Conservation (phyloP, 2,329 filamentous ascomycete species). For the Anthostomella pinea region DNA sequence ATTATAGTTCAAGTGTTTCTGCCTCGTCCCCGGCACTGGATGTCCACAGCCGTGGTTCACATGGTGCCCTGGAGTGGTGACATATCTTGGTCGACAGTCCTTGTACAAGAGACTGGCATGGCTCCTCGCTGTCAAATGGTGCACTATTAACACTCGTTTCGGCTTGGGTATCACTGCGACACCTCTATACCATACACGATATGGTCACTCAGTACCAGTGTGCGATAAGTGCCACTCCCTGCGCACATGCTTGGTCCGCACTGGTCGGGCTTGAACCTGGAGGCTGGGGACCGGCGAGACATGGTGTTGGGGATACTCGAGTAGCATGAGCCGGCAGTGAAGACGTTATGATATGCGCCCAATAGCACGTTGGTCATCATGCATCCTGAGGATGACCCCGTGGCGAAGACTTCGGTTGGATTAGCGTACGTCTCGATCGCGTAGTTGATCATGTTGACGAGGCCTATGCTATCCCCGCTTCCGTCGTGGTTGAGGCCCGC, state of each 20-base stretch:
- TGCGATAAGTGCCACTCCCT: too few species aligned
- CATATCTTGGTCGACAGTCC: too few species aligned
- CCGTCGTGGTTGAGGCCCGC: conserved; percentile 18
- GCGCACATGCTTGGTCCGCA: conserved; percentile 36
- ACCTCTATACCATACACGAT: too few species aligned
- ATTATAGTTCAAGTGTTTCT: too few species aligned
- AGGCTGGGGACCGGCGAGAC: conserved; percentile 16
- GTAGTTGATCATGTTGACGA: conserved; percentile 24
- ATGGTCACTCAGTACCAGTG: too few species aligned
- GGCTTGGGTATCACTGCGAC: too few species aligned
- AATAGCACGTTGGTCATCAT: conserved; percentile 36
- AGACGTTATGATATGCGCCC: conserved; percentile 46
- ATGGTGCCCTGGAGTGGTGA: too few species aligned
- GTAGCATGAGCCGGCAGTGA: conserved; percentile 42
- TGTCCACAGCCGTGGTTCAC: too few species aligned
- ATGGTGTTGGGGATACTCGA: conserved; percentile 45
- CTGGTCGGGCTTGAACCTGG: conserved; percentile 17
- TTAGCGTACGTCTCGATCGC: conserved; percentile 21
- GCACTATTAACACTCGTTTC: too few species aligned
- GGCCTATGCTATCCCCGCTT: conserved; percentile 20
- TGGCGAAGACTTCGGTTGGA: conserved; percentile 16
- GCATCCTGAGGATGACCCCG: conserved; percentile 23
- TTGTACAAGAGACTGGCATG: too few species aligned
- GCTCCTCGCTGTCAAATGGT: too few species aligned
- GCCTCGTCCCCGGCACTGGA: too few species aligned